Base-by-base conservation (phyloP, 202 grass and related monocot genomes). In the Musa balbisiana region DNA sequence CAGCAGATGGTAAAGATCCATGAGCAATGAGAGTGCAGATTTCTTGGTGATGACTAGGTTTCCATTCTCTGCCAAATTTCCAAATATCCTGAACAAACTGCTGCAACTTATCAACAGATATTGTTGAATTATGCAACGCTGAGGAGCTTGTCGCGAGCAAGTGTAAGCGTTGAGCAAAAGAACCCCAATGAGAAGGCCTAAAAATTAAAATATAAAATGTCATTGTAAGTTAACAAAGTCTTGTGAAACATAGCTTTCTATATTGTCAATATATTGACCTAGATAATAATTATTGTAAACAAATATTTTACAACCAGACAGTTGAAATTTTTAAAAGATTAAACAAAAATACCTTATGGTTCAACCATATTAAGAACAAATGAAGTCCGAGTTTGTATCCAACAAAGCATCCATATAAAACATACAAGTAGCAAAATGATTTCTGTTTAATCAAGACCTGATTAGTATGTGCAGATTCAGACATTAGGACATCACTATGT, bases 81-180 rank as follows among this genome's bases (percentile, higher is more conserved):
- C 67, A 71, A 53, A 82, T 79, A 62, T 73, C 84, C 49, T 49
- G 26, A 82, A 89, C 75, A 82, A 90, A 84, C 70, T 73, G 80
- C 55, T 89, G 87, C 85, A 97, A 77, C 58, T 78, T 73, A 67
- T 91, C 83, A 62, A 87, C 81, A 25, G 88, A 81, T 82, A 83
- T 78, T 56, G 54, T 73, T 72, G 88, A 87, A 86, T 80, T 80
- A 80, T 81, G 81, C 72, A 93, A 77, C 72, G 81, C 75, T 87
- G 91, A 87, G 74, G 93, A 93, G 65, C 87, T 89, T 83, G 79
- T 82, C 16, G 82, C 76, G 82, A 97, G 90, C 63, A 93, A 82
- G 33, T 74, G 80, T 72, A 97, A 75, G 73, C 70, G 84, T 26
- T 83, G 81, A 76, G 82, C 80, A 69, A 97, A 91, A 76, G 85